phyloP scores from a whole-genome alignment of 164 flowering plant species.

The Buxus sempervirens region DNA sequence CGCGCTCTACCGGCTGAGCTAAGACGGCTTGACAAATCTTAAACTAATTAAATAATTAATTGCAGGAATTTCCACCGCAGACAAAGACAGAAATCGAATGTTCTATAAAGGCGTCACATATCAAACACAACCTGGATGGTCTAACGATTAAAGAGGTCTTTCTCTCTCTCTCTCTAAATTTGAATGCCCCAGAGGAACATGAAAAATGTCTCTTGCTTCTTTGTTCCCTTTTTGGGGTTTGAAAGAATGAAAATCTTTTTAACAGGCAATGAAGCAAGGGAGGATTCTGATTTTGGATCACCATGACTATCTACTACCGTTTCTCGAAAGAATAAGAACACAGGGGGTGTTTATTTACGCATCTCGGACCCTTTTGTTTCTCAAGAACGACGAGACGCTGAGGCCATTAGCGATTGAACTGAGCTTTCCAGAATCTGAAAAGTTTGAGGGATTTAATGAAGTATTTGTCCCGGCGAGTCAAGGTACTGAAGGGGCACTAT shows the following conservation, averaged over 20 bases:
- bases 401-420: conserved; percentile 61
- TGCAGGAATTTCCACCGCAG: conserved; percentile 26
- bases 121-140: conserved; percentile 44
- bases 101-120: conserved; percentile 24
- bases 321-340: conserved; percentile 31
- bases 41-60: too few species aligned
- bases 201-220: not conserved
- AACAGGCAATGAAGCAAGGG: conserved; percentile 38
- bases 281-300: conserved; percentile 55
- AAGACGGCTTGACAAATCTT: too few species aligned
- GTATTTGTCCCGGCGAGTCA: conserved; percentile 37
- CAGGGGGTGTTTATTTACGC: conserved; percentile 35
- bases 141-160: conserved; percentile 30
- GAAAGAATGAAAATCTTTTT: not conserved
- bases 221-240: not conserved
- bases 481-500: conserved; percentile 40
- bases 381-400: conserved; percentile 31
- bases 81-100: conserved; percentile 25
- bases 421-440: too few species aligned
- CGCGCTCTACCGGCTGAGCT: too few species aligned
- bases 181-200: too few species aligned
- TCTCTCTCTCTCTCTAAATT: not conserved
- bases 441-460: conserved; percentile 11
- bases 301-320: conserved; percentile 56
- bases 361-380: conserved; percentile 48